Percentiles rank a stretch among this genome's conserved stretches.
Conservation (phyloP, 495 filamentous ascomycete genomes). For the Pseudotulostoma volvatum region DNA sequence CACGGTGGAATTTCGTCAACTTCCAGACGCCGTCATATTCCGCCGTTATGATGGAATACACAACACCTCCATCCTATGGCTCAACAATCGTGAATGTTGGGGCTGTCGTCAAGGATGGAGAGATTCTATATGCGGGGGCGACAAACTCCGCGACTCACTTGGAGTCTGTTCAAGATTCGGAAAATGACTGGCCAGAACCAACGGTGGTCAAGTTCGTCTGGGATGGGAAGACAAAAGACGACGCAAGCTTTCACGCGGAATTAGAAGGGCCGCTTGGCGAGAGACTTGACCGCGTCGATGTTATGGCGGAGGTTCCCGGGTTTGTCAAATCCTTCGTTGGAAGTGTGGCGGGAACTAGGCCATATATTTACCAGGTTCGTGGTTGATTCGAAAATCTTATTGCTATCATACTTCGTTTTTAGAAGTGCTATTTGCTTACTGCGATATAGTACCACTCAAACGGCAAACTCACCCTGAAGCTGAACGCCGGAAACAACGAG, state of each 20-base stretch:
- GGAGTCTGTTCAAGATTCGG: slow-evolving; percentile 46
- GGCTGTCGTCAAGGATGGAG: slow-evolving; percentile 61
- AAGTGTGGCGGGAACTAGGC: slow-evolving; percentile 73
- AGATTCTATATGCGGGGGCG: slow-evolving; percentile 58
- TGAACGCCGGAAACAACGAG: slow-evolving; percentile 69
- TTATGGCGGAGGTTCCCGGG: slow-evolving; percentile 89
- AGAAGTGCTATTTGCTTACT: background rate
- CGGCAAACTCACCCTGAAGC: slow-evolving; percentile 49
- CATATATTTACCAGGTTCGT: slow-evolving; percentile 89
- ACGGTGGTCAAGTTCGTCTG: slow-evolving; percentile 57
- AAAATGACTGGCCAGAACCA: slow-evolving; percentile 83
- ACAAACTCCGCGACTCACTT: slow-evolving; percentile 48
- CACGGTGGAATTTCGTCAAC: slow-evolving; percentile 83
- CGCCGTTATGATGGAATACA: slow-evolving; percentile 89
- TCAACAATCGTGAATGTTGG: slow-evolving; percentile 75
- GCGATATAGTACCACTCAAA: slow-evolving; percentile 43
- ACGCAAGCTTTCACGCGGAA: slow-evolving; percentile 48
- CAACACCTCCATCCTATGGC: slow-evolving; percentile 88
- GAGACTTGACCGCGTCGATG: slow-evolving; percentile 70
- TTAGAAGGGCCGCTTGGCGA: slow-evolving; percentile 54
- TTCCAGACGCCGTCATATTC: slow-evolving; percentile 80
- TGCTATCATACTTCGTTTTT: slow-evolving; percentile 2
- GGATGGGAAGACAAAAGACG: slow-evolving; percentile 63
- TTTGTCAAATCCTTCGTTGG: slow-evolving; percentile 90
- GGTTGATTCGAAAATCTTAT: background rate